Evolutionary conservation across 331 rosid species (phyloP).

Genomic region (Pyracantha coccinea): DNA sequence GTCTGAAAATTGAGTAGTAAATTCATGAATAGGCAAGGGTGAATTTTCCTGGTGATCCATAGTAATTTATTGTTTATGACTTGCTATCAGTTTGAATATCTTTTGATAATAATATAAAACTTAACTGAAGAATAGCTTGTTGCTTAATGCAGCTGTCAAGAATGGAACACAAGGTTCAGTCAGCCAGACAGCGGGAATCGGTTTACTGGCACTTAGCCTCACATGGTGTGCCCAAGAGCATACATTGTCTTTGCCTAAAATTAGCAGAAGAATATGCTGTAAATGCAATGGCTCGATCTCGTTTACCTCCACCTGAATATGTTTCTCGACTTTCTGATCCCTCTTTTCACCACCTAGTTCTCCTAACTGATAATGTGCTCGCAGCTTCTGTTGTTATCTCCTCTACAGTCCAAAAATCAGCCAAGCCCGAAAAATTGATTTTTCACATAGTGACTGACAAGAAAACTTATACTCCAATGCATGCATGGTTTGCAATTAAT

Average conservation of each 20-base stretch:
- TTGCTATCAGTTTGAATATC: not conserved
- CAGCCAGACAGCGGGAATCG: conserved; percentile 64
- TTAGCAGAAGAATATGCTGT: conserved; percentile 83
- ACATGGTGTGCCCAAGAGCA: conserved; percentile 71
- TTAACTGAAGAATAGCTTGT: conserved; percentile 1
- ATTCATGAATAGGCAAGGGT: not conserved
- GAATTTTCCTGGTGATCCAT: not conserved
- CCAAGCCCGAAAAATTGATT: conserved; percentile 58
- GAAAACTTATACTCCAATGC: conserved; percentile 86
- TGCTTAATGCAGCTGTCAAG: conserved; percentile 44
- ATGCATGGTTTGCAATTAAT: conserved; percentile 92
- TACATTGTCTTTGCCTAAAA: conserved; percentile 77
- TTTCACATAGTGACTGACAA: conserved; percentile 85
- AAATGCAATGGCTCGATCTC: conserved; percentile 73
- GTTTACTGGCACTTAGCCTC: conserved; percentile 89
- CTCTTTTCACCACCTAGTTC: conserved; percentile 57
- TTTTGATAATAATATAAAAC: not conserved
- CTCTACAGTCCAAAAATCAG: conserved; percentile 56
- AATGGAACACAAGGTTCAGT: conserved; percentile 76
- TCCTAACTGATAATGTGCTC: conserved; percentile 80
- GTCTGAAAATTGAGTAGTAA: not conserved
- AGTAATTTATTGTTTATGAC: not conserved
- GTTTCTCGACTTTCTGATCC: conserved; percentile 69
- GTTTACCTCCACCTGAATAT: conserved; percentile 72
- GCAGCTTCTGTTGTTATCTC: conserved; percentile 88